Evolutionary conservation across 2,329 filamentous ascomycete genomes (phyloP), one percentile per base, ranked within the genome.

Genomic region (Colletotrichum sp.): DNA sequence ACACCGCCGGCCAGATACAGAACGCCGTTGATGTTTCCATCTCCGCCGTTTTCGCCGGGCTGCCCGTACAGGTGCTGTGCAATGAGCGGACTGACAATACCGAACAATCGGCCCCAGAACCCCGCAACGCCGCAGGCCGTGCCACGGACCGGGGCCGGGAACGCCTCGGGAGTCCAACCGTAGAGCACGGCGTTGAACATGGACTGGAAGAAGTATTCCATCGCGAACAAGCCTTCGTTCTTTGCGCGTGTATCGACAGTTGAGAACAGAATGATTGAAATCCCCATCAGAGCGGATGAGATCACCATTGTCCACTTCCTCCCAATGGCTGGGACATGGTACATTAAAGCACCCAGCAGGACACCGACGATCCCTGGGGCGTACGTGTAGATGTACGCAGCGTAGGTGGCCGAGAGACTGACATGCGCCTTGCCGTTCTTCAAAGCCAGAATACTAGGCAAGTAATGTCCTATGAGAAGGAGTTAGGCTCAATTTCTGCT

Each of bases 91-190:
- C 89, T 90, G 18, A 92, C 86, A 60, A 92, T 92, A 12, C 89
- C 88, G 77, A 91, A 91, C 28, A 92, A 70, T 3, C 91, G 82
- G 2, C 91, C 91, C 89, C 89, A 92, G 79, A 91, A 92, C 75
- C 88, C 89, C 3, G 90, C 89, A 15, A 92, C 76, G 0, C 91
- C 91, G 78, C 88, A 89, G 0, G 91, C 84, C 1, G 88, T 90
- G 6, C 88, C 89, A 44, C 88, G 81, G 18, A 90, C 86, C 0
- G 86, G 85, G 5, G 89, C 88, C 0, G 88, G 87, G 55, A 79
- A 78, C 2, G 77, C 68, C 10, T 78, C 75, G 13, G 78, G 78
- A 0, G 78, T 77, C 68, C 75, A 78, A 10, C 75, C 77, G 64
- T 78, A 79, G 2, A 79, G 52, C 5, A 78, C 74, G 6, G 78